Percentiles rank a stretch among this genome's conserved stretches.
phyloP scores from a whole-genome alignment of 2,329 filamentous ascomycete species.

The Aureobasidium musti region DNA sequence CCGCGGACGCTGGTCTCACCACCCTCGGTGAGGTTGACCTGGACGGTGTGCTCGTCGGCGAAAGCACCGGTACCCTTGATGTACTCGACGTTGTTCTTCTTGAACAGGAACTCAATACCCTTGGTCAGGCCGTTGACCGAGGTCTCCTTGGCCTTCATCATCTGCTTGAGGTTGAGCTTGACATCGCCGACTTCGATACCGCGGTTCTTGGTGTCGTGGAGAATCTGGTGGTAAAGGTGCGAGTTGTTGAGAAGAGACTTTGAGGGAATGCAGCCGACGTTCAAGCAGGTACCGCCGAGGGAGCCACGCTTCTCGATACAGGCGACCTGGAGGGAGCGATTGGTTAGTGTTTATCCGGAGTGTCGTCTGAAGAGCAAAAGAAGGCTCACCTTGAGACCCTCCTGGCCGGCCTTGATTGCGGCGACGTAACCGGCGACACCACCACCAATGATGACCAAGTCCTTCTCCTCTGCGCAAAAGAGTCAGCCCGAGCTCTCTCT shows the following conservation, averaged over 20 bases:
- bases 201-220: constrained; percentile 95
- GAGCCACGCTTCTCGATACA: constrained; percentile 98
- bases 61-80: constrained; percentile 91
- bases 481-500: constrained; percentile 12
- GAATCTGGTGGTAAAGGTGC: constrained; percentile 93
- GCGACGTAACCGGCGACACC: constrained; percentile 98
- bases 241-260: constrained; percentile 99
- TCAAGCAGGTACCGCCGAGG: constrained; percentile 95
- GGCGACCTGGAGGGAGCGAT: constrained; percentile 64
- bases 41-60: constrained; percentile 84
- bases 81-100: constrained; percentile 99
- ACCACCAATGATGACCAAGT: constrained; percentile 95
- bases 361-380: background rate
- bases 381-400: constrained; percentile 79
- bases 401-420: constrained; percentile 97
- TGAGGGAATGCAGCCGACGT: constrained; percentile 98
- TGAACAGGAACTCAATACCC: constrained; percentile 96
- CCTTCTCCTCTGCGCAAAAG: constrained; percentile 73
- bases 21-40: constrained; percentile 85
- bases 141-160: constrained; percentile 99
- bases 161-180: constrained; percentile 88
- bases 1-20: constrained; percentile 82
- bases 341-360: constrained; percentile 6
- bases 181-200: constrained; percentile 98
- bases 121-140: constrained; percentile 89